phyloP scores from a whole-genome alignment of 768 basidiomycete genomes.

The Gloeostereum incarnatum region DNA sequence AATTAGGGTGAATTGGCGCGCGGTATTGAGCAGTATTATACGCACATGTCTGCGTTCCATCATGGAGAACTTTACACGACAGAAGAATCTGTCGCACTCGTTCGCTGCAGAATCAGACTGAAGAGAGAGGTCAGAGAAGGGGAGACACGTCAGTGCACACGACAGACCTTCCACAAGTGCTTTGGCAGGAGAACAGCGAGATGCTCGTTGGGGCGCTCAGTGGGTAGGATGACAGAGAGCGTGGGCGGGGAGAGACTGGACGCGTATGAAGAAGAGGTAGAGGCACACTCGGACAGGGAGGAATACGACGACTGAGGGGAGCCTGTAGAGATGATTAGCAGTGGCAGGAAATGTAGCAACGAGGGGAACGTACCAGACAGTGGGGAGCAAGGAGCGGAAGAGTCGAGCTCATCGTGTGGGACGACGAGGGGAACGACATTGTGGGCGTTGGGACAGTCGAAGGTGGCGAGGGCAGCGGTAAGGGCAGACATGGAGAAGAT shows the following conservation, averaged over 20 bases:
- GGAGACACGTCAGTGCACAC: slow-evolving; percentile 9
- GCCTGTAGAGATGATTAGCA: no score
- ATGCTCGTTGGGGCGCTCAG: slow-evolving; percentile 52
- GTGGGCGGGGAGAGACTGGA: slow-evolving; percentile 5
- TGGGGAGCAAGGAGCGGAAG: no score
- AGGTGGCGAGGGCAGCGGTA: no score
- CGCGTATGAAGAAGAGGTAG: slow-evolving; percentile 4
- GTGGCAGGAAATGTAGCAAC: no score
- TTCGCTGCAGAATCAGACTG: slow-evolving; percentile 56
- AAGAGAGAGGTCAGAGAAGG: slow-evolving; percentile 11
- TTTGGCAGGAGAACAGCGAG: slow-evolving; percentile 67
- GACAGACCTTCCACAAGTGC: slow-evolving; percentile 63
- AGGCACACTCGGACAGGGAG: no score
- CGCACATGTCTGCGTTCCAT: slow-evolving; percentile 71
- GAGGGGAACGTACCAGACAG: no score
- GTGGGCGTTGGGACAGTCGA: no score
- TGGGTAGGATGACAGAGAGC: slow-evolving; percentile 4
- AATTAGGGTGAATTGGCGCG: slow-evolving; percentile 11
- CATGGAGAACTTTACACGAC: slow-evolving; percentile 53
- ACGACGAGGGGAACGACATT: no score
- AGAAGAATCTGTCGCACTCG: slow-evolving; percentile 68
- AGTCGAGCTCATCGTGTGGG: no score
- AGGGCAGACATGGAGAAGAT: no score
- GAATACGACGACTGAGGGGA: no score
- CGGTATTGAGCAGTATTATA: slow-evolving; percentile 11